phyloP scores from a whole-genome alignment of 2,329 filamentous ascomycete genomes.

The Apiospora rasikravindrae region DNA sequence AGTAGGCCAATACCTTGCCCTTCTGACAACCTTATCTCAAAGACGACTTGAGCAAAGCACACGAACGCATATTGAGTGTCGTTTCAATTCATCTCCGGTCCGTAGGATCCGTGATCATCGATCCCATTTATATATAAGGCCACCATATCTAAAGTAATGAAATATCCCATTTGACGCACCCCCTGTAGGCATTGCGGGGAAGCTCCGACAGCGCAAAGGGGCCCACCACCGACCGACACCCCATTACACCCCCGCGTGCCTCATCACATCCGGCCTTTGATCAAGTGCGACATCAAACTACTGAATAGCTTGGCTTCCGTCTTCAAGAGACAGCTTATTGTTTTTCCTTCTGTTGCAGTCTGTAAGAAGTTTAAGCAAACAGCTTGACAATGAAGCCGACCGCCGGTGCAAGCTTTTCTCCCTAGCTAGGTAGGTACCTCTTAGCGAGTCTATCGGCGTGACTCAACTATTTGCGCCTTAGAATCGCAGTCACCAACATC shows the following conservation, averaged over 20 bases:
- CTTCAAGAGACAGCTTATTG: too few species aligned
- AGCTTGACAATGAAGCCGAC: not conserved
- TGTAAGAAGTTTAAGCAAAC: too few species aligned
- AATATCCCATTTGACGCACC: too few species aligned
- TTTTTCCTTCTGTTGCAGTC: not conserved
- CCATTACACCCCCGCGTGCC: not conserved
- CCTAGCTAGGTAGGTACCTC: too few species aligned
- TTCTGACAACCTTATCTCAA: not conserved
- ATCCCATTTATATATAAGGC: not conserved
- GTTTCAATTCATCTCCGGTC: not conserved
- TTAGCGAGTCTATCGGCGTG: too few species aligned
- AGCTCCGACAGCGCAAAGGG: conserved; percentile 5
- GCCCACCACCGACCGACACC: not conserved
- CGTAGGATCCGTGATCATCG: too few species aligned
- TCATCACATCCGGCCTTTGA: not conserved
- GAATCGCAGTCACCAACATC: not conserved
- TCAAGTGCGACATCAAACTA: not conserved
- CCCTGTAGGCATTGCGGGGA: conserved; percentile 15
- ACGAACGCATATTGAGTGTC: not conserved
- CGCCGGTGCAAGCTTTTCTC: not conserved
- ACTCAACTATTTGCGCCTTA: not conserved
- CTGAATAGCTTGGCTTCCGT: too few species aligned
- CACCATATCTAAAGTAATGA: too few species aligned
- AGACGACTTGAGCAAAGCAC: too few species aligned
- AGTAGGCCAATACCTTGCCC: not conserved